Conservation (phyloP, 192 early-diverging fungal species). For the Coemansia sp. region DNA sequence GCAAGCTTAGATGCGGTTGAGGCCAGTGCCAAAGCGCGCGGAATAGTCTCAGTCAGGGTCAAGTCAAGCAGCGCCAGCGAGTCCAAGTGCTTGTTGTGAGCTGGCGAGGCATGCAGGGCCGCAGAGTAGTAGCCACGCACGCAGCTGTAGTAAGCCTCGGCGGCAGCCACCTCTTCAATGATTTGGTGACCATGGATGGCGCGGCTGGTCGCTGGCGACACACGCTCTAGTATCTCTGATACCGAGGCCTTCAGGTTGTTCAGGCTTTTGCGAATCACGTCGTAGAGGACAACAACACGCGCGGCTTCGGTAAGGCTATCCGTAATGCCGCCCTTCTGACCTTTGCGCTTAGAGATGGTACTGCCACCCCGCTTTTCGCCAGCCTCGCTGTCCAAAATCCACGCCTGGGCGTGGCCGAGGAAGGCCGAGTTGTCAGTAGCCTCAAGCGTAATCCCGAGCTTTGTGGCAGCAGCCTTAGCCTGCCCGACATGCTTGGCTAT, state of each 20-base stretch:
- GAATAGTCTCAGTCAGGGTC: slow-evolving; percentile 14
- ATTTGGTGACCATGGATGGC: slow-evolving; percentile 16
- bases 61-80: slow-evolving; percentile 39
- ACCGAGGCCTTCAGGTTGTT: slow-evolving; percentile 11
- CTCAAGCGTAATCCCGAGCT: slow-evolving; percentile 6
- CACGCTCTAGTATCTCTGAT: slow-evolving; percentile 7
- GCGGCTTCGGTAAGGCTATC: slow-evolving; percentile 5
- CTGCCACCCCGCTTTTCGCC: background rate
- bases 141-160: slow-evolving; percentile 31
- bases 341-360: background rate
- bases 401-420: background rate
- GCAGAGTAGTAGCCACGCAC: slow-evolving; percentile 39
- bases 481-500: slow-evolving; percentile 10
- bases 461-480: slow-evolving; percentile 17
- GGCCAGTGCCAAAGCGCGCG: slow-evolving; percentile 8
- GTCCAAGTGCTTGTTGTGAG: slow-evolving; percentile 15
- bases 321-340: background rate
- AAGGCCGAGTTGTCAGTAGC: background rate
- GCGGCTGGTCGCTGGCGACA: slow-evolving; percentile 20
- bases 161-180: slow-evolving; percentile 21
- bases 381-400: slow-evolving; percentile 8
- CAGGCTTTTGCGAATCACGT: slow-evolving; percentile 30
- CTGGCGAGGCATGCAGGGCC: slow-evolving; percentile 24
- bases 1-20: background rate
- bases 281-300: slow-evolving; percentile 25